A percentile compares a stretch with the other conserved stretches of the same genome.
phyloP scores from a whole-genome alignment of 495 filamentous ascomycete species.

The Ascobolus immersus region DNA sequence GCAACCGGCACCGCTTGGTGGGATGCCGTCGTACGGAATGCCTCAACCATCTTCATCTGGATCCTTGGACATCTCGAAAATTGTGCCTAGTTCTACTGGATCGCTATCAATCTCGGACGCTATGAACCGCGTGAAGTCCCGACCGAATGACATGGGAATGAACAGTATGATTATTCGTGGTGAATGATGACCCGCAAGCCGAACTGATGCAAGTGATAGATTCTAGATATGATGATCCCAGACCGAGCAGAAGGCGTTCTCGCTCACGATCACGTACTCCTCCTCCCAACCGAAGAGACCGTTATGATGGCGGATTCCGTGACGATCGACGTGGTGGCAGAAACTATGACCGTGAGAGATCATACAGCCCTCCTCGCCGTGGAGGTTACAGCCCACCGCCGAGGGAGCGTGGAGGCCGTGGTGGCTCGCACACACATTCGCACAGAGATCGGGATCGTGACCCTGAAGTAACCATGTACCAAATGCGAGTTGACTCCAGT shows the following conservation, averaged over 20 bases:
- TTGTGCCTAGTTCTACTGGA: conserved; percentile 47
- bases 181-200: not conserved
- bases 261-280: conserved; percentile 49
- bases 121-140: conserved; percentile 43
- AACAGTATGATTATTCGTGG: conserved; percentile 7
- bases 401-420: conserved; percentile 2
- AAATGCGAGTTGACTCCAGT: conserved; percentile 47
- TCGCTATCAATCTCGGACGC: conserved; percentile 48
- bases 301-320: conserved; percentile 25
- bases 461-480: conserved; percentile 34
- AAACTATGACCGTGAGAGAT: conserved; percentile 35
- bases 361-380: conserved; percentile 27
- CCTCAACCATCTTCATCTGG: conserved; percentile 45
- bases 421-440: too few relatives aligned
- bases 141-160: conserved; percentile 44
- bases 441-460: conserved; percentile 31
- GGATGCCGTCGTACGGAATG: too few relatives aligned
- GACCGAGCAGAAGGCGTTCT: conserved; percentile 16
- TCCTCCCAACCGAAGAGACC: conserved; percentile 22
- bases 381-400: conserved; percentile 17
- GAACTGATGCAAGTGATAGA: conserved; percentile 1
- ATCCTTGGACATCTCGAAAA: conserved; percentile 44
- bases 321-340: conserved; percentile 42
- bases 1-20: too few relatives aligned
- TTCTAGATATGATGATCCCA: conserved; percentile 16